Evolutionary conservation across 306 rosid genomes (phyloP).

Genomic region (Acacia melanoxylon): DNA sequence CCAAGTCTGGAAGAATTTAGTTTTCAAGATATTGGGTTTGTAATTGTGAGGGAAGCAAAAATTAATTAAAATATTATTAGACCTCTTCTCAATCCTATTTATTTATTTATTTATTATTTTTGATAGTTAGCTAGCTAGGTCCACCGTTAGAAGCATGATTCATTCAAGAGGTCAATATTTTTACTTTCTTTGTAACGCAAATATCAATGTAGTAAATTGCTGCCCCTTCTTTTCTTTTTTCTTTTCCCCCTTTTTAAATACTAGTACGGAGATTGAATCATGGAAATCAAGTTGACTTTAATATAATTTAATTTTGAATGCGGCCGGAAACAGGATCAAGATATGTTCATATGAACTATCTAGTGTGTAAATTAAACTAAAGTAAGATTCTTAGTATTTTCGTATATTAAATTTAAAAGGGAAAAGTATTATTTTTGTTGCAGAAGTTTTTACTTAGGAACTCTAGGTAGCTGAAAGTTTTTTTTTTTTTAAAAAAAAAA

Average conservation of each 20-base stretch:
- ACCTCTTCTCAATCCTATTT: background rate
- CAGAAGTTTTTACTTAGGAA: too few relatives aligned
- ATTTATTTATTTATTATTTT: slow-evolving; percentile 19
- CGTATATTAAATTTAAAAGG: too few relatives aligned
- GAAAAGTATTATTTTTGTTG: too few relatives aligned
- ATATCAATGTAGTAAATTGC: slow-evolving; percentile 36
- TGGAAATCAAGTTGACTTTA: background rate
- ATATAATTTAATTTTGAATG: background rate
- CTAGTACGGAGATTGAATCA: background rate
- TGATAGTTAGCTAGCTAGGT: slow-evolving; percentile 31
- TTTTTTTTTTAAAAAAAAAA: too few relatives aligned
- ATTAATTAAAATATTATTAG: background rate
- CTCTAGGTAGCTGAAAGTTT: fast-evolving
- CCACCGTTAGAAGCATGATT: slow-evolving; percentile 25
- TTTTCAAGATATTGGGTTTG: slow-evolving; percentile 4
- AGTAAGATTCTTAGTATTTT: too few relatives aligned
- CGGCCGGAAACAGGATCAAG: background rate
- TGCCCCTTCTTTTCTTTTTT: background rate
- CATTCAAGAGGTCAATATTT: background rate
- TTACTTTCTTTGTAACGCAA: slow-evolving; percentile 25
- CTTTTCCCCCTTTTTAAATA: background rate
- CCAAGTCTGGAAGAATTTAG: slow-evolving; percentile 23
- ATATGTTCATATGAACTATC: background rate
- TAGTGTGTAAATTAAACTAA: too few relatives aligned
- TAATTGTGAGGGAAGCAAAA: background rate